These are phyloP conservation scores for Coniochaeta prunicola DNA, from an alignment of 2,329 filamentous ascomycete species.

Conservation along the genomic window DNA sequence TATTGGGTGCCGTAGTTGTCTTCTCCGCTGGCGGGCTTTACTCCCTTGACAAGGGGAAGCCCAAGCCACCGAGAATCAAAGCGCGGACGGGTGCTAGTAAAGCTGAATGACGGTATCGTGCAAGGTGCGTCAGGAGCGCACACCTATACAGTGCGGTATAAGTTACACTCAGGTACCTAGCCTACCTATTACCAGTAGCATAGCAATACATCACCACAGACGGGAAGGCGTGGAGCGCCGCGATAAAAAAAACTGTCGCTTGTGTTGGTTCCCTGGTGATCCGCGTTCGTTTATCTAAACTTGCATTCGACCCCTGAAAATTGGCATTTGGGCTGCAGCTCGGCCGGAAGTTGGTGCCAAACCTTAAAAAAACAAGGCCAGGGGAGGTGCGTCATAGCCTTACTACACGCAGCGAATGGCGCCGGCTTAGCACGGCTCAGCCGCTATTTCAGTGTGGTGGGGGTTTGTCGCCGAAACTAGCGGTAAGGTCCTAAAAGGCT, in stretches of 20 bases:
- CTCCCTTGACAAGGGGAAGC: constrained; percentile 58
- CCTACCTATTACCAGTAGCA: background rate
- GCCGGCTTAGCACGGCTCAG: too few species aligned
- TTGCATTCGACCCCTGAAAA: background rate
- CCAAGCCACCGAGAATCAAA: constrained; percentile 18
- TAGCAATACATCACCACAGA: background rate
- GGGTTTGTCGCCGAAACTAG: background rate
- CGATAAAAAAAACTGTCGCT: background rate
- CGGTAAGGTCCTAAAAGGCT: background rate
- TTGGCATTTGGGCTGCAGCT: background rate
- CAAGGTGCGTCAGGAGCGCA: background rate
- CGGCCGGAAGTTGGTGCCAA: background rate
- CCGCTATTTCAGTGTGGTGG: background rate
- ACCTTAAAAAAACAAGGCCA: background rate
- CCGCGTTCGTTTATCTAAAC: background rate
- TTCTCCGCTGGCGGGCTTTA: constrained; percentile 90
- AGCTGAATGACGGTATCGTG: background rate
- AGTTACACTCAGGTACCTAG: background rate
- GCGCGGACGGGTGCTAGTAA: background rate
- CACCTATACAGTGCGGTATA: background rate
- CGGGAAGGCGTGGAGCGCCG: too few species aligned
- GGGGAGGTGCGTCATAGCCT: background rate
- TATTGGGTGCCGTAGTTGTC: constrained; percentile 75
- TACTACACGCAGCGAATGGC: too few species aligned
- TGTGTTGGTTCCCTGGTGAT: background rate